Evolutionary conservation across 129 eudicot genomes (phyloP).

Genomic region (Pseudognaphalium luteoalbum): DNA sequence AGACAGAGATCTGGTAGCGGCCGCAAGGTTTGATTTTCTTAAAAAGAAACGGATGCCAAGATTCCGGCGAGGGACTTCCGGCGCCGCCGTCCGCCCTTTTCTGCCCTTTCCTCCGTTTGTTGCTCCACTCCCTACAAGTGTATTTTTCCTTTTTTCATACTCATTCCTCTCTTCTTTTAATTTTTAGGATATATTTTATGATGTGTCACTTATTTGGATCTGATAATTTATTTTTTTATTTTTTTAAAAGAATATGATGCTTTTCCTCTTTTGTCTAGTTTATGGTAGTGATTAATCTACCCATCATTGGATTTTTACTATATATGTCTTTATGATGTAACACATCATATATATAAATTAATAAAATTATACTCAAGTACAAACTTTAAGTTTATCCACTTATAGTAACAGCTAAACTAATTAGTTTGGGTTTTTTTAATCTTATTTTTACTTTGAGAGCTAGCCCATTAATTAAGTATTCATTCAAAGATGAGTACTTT

Average conservation of each 20-base stretch:
- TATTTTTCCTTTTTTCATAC: slow-evolving; percentile 4
- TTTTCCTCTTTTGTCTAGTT: not conserved
- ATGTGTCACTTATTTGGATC: slow-evolving; percentile 20
- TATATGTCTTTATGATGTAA: not conserved
- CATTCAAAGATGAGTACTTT: not conserved
- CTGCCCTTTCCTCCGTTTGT: slow-evolving; percentile 29
- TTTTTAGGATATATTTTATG: not conserved
- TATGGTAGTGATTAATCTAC: not conserved
- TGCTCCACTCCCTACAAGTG: slow-evolving; percentile 18
- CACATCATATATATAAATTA: not conserved
- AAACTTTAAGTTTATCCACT: not conserved
- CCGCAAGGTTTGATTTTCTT: slow-evolving; percentile 42
- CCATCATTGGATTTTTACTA: not conserved
- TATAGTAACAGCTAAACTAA: not conserved
- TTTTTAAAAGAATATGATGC: not conserved
- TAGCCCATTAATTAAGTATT: not conserved
- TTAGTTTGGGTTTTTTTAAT: not conserved
- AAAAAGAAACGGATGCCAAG: slow-evolving; percentile 61
- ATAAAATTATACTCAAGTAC: not conserved
- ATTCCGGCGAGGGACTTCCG: slow-evolving; percentile 43
- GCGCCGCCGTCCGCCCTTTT: slow-evolving; percentile 31
- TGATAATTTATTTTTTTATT: slow-evolving; percentile 1
- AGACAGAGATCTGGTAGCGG: slow-evolving; percentile 35
- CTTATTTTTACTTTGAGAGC: not conserved
- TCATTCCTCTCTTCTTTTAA: not conserved